Evolutionary conservation across 176 grass and related monocot genomes (phyloP).

Genomic region (Triticum turgidum): DNA sequence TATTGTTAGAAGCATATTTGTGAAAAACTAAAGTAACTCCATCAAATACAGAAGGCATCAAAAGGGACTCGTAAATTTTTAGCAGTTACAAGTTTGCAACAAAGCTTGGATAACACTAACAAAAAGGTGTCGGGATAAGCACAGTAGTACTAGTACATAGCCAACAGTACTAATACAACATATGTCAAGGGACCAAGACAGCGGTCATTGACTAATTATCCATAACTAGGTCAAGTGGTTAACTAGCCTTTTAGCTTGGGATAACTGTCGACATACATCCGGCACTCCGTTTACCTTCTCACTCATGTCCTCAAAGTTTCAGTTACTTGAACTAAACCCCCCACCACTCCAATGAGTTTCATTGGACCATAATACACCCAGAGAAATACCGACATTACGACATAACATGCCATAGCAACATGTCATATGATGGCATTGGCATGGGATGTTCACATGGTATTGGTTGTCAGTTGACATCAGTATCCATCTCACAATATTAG

Average conservation of each 20-base stretch:
- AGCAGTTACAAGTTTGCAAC: slow-evolving; percentile 9
- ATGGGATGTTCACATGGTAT: not conserved
- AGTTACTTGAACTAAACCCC: not conserved
- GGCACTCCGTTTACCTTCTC: not conserved
- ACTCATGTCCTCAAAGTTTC: not conserved
- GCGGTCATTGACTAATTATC: not conserved
- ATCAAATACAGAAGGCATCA: not conserved
- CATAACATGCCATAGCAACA: not conserved
- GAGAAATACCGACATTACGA: no score
- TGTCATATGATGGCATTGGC: not conserved
- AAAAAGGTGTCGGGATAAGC: not conserved
- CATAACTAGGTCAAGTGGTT: not conserved
- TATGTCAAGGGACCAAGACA: not conserved
- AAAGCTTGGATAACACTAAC: not conserved
- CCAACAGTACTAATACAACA: not conserved
- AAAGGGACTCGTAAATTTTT: not conserved
- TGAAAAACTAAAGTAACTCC: not conserved
- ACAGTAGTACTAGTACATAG: not conserved
- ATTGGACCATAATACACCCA: no score
- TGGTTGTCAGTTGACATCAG: not conserved
- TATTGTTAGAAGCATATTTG: not conserved
- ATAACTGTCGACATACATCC: not conserved
- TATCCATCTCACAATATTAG: not conserved
- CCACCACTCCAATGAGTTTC: not conserved
- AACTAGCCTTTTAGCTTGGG: not conserved